Percentiles rank a stretch among this genome's conserved stretches.
Evolutionary conservation across 1,139 yeast genomes (phyloP).

Genomic region (Pichia terricola): DNA sequence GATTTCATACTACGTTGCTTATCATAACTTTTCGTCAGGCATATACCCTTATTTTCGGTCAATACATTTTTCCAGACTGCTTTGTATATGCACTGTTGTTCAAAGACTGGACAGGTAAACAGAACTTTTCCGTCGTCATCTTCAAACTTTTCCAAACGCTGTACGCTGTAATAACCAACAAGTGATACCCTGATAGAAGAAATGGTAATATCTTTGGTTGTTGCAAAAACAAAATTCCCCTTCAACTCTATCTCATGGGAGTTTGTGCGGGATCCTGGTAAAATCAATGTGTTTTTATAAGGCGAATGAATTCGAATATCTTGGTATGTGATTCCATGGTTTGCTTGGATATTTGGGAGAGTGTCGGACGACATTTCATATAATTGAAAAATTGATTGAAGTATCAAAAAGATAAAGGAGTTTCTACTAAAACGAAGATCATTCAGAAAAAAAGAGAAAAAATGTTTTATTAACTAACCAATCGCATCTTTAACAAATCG

Average conservation of each 20-base stretch:
- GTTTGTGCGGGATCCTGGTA: conserved; percentile 43
- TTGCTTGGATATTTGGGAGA: no score
- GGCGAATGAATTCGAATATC: conserved; percentile 36
- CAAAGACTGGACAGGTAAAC: conserved; percentile 13
- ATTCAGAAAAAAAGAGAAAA: no score
- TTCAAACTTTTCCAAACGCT: conserved; percentile 35
- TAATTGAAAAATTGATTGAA: no score
- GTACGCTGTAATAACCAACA: conserved; percentile 46
- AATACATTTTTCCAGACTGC: conserved; percentile 55
- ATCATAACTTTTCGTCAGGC: no score
- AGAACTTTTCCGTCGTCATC: conserved; percentile 3
- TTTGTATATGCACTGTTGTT: conserved; percentile 32
- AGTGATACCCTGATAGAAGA: conserved; percentile 38
- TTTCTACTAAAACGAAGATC: no score
- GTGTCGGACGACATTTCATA: no score
- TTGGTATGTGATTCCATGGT: conserved; percentile 1
- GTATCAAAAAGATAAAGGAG: no score
- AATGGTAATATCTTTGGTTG: conserved; percentile 42
- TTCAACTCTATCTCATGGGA: conserved; percentile 42
- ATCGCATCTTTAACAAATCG: no score
- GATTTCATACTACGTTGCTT: no score
- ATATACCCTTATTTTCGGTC: conserved; percentile 35
- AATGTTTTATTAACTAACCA: no score
- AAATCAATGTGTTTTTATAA: conserved; percentile 42
- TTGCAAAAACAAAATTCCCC: conserved; percentile 48